phyloP scores from a whole-genome alignment of 2,329 filamentous ascomycete species.

The Fusarium oxysporum region DNA sequence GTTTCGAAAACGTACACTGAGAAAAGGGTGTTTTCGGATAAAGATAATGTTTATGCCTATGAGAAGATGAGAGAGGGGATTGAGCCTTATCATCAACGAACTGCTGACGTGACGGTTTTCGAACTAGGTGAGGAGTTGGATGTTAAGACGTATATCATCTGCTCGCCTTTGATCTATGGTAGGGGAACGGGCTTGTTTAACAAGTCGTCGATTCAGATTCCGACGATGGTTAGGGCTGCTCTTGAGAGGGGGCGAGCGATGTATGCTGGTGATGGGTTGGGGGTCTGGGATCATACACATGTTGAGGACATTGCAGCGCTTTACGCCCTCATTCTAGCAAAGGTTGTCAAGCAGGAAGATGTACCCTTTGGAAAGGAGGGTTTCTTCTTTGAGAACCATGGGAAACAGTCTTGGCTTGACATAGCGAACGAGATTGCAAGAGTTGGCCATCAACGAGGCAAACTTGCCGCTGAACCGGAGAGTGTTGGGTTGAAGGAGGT shows the following conservation, averaged over 20 bases:
- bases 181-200: slow-evolving; percentile 10
- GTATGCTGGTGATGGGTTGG: not conserved
- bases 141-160: slow-evolving; percentile 8
- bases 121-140: not conserved
- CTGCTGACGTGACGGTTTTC: slow-evolving; percentile 1
- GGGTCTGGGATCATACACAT: slow-evolving; percentile 5
- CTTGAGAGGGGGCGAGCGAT: not conserved
- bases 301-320: slow-evolving; percentile 1
- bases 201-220: slow-evolving; percentile 10
- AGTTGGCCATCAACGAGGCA: not conserved
- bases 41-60: slow-evolving; percentile 4
- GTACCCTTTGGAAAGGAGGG: not conserved
- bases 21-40: not conserved
- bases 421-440: slow-evolving; percentile 7
- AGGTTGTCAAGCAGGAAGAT: not conserved
- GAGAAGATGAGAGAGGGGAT: not conserved
- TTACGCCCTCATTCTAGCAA: not conserved
- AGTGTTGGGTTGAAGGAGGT: not conserved
- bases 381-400: slow-evolving; percentile 1
- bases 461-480: not conserved
- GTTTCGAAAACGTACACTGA: not conserved
- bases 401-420: not conserved
- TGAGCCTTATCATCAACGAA: slow-evolving; percentile 3
- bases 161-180: slow-evolving; percentile 11
- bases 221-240: not conserved